Conservation (phyloP, 257 asterid genomes). For the Solanum neorickii region DNA sequence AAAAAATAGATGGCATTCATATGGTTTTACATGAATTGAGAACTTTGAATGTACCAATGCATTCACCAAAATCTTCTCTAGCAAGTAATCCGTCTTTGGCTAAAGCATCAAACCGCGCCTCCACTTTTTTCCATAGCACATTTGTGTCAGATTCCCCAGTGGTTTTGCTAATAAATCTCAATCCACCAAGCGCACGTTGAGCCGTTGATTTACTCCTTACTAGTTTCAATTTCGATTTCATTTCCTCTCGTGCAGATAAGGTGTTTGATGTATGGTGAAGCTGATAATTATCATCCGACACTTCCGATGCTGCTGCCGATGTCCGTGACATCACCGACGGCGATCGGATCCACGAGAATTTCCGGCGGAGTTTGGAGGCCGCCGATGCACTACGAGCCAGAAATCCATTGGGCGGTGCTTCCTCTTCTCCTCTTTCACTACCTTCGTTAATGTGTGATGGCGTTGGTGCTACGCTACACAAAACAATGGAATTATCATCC, state of each 20-base stretch:
- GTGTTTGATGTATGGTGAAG: background rate
- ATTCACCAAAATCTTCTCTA: conserved; percentile 75
- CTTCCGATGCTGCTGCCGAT: conserved; percentile 12
- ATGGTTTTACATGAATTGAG: background rate
- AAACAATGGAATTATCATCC: conserved; percentile 40
- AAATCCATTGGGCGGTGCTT: conserved; percentile 5
- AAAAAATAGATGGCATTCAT: background rate
- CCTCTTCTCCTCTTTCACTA: background rate
- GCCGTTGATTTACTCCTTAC: conserved; percentile 72
- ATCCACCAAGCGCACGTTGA: conserved; percentile 74
- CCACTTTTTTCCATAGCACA: conserved; percentile 60
- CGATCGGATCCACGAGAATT: conserved; percentile 51
- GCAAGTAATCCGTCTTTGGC: conserved; percentile 61
- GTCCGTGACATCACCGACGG: conserved; percentile 8
- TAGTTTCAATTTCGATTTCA: conserved; percentile 55
- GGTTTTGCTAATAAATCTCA: conserved; percentile 63
- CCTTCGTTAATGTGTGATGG: background rate
- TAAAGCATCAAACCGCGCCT: conserved; percentile 47
- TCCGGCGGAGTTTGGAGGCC: conserved; percentile 42
- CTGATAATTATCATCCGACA: conserved; percentile 4
- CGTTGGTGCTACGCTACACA: conserved; percentile 32
- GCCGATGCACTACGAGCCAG: conserved; percentile 46
- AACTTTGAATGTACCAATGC: conserved; percentile 52
- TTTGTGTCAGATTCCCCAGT: conserved; percentile 33
- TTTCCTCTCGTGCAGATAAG: conserved; percentile 47